phyloP scores from a whole-genome alignment of 257 asterid species.

The Salvia splendens region DNA sequence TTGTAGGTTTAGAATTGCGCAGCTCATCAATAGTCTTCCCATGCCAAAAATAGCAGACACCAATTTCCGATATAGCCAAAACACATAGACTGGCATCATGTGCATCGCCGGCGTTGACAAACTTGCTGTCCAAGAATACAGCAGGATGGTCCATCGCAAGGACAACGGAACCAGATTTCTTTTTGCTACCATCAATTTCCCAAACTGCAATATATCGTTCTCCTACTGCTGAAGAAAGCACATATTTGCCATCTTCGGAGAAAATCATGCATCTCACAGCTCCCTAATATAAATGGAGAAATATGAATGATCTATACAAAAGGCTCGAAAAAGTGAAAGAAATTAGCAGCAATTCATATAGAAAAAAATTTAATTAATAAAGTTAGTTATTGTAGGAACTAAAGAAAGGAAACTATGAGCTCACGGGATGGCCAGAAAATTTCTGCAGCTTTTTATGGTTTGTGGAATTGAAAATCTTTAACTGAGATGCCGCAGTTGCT shows the following conservation, averaged over 20 bases:
- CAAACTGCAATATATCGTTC: conserved; percentile 83
- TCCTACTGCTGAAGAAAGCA: conserved; percentile 77
- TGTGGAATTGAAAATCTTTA: conserved; percentile 65
- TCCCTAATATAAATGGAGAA: conserved; percentile 48
- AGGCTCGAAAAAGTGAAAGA: background rate
- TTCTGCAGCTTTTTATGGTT: conserved; percentile 76
- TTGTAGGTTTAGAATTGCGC: conserved; percentile 65
- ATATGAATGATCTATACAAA: conserved; percentile 3
- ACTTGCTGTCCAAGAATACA: conserved; percentile 68
- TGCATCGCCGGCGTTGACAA: conserved; percentile 35
- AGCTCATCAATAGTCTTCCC: conserved; percentile 65
- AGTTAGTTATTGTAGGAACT: background rate
- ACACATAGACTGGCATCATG: conserved; percentile 60
- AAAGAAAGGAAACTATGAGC: conserved; percentile 36
- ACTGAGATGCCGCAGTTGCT: conserved; percentile 79
- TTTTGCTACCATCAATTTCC: conserved; percentile 75
- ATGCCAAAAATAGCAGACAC: conserved; percentile 88
- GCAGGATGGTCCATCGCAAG: conserved; percentile 96
- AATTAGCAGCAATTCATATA: background rate
- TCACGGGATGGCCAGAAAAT: conserved; percentile 96
- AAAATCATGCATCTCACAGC: conserved; percentile 76
- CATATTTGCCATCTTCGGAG: conserved; percentile 76
- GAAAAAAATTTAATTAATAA: background rate
- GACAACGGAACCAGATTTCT: conserved; percentile 55
- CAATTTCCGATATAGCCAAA: conserved; percentile 85